phyloP scores from a whole-genome alignment of 495 filamentous ascomycete genomes.

The Talaromyces borbonicus region DNA sequence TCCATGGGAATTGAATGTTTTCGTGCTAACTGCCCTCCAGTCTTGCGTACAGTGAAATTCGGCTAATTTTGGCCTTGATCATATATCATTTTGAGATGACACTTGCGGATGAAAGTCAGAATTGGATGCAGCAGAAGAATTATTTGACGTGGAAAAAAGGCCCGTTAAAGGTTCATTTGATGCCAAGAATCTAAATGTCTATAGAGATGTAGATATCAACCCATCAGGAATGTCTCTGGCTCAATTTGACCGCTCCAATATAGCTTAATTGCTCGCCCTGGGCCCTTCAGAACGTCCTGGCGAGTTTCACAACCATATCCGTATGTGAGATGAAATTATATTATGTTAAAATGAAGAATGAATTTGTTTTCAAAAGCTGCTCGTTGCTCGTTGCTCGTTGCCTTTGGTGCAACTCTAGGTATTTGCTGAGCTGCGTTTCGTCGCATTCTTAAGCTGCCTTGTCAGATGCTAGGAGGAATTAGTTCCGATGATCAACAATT shows the following conservation, averaged over 20 bases:
- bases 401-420: background rate
- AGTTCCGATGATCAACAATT: slow-evolving; percentile 1
- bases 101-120: slow-evolving; percentile 17
- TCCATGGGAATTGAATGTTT: background rate
- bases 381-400: background rate
- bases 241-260: background rate
- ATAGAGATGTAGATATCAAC: too few species aligned
- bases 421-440: slow-evolving; percentile 18
- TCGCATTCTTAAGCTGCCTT: slow-evolving; percentile 35
- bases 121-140: slow-evolving; percentile 27
- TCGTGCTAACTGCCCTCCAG: slow-evolving; percentile 10
- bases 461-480: slow-evolving; percentile 28
- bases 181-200: too few species aligned
- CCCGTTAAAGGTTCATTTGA: slow-evolving; percentile 21
- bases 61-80: slow-evolving; percentile 26
- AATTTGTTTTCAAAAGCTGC: too few species aligned
- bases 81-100: slow-evolving; percentile 37
- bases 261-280: too few species aligned
- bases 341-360: too few species aligned
- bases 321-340: too few species aligned
- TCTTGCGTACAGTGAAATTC: slow-evolving; percentile 37
- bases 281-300: too few species aligned
- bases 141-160: slow-evolving; percentile 24
- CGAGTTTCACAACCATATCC: too few species aligned
- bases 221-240: too few species aligned